Conservation (phyloP, 208 protist species). For the Acanthamoeba sp. region DNA sequence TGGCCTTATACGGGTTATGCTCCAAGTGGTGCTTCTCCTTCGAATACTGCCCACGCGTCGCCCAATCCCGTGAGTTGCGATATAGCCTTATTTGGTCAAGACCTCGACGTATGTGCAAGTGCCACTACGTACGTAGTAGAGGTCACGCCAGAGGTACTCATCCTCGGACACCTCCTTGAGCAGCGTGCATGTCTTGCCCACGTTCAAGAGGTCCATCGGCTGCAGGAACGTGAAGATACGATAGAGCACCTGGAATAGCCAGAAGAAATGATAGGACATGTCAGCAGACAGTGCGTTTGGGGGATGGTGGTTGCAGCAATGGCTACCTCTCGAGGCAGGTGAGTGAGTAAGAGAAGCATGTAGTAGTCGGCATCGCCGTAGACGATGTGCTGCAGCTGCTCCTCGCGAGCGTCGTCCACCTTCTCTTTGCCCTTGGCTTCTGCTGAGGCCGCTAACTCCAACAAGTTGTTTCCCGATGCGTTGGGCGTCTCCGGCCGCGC, state of each 20-base stretch:
- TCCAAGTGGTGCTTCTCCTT: conserved; percentile 52
- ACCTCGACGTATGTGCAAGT: too few species aligned
- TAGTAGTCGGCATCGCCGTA: conserved; percentile 34
- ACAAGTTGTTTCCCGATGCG: background rate
- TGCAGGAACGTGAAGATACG: background rate
- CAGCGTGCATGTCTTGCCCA: background rate
- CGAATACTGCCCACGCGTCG: background rate
- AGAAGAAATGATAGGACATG: background rate
- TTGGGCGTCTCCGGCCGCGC: background rate
- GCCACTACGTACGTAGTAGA: conserved; percentile 47
- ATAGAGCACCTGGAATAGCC: background rate
- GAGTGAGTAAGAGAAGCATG: conserved; percentile 19
- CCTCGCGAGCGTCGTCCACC: background rate
- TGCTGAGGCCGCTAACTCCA: background rate
- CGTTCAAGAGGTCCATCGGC: conserved; percentile 22
- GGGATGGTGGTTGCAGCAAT: background rate
- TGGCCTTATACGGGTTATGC: conserved; percentile 33
- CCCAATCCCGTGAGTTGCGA: background rate
- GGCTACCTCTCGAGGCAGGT: conserved; percentile 4
- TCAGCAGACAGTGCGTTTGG: background rate
- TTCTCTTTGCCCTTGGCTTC: conserved; percentile 6
- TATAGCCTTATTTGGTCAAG: too few species aligned
- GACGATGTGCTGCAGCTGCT: background rate
- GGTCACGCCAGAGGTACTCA: conserved; percentile 4
- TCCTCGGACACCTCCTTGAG: conserved; percentile 3